A percentile compares a stretch with the other conserved stretches of the same genome.
Evolutionary conservation across 805 yeast species (phyloP).

Genomic region (Yamadazyma philogaea): DNA sequence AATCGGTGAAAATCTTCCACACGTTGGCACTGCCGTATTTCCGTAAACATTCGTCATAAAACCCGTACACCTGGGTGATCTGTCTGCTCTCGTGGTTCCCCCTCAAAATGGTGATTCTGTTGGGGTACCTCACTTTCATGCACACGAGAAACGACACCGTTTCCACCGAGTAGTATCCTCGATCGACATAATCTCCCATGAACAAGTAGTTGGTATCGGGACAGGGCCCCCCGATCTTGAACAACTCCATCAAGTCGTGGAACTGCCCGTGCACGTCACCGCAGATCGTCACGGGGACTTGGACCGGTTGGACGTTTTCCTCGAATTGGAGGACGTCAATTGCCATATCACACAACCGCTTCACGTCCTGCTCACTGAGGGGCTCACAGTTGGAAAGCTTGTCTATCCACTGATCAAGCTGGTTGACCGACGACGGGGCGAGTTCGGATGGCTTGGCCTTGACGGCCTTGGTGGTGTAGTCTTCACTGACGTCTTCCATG

Average conservation of each 20-base stretch:
- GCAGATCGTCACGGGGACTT: slow-evolving; percentile 94
- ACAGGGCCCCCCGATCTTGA: slow-evolving; percentile 76
- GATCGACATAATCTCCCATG: slow-evolving; percentile 77
- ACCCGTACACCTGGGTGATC: slow-evolving; percentile 94
- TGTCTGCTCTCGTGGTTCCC: slow-evolving; percentile 96
- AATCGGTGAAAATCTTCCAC: slow-evolving; percentile 88
- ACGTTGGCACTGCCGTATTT: slow-evolving; percentile 91
- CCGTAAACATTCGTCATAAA: slow-evolving; percentile 91
- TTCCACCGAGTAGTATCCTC: slow-evolving; percentile 89
- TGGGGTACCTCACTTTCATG: slow-evolving; percentile 89
- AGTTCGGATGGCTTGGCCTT: slow-evolving; percentile 21
- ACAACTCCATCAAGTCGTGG: slow-evolving; percentile 89
- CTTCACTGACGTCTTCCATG: slow-evolving; percentile 73
- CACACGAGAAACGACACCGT: slow-evolving; percentile 86
- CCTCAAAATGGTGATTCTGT: slow-evolving; percentile 85
- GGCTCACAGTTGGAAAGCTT: slow-evolving; percentile 77
- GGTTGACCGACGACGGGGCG: slow-evolving; percentile 50
- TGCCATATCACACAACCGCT: slow-evolving; percentile 82
- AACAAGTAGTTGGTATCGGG: slow-evolving; percentile 48
- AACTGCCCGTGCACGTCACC: slow-evolving; percentile 97
- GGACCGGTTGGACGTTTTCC: slow-evolving; percentile 93
- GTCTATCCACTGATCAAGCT: slow-evolving; percentile 86
- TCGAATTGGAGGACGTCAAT: slow-evolving; percentile 87
- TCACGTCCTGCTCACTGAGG: slow-evolving; percentile 74
- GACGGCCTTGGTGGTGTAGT: slow-evolving; percentile 28